Conservation (phyloP, 2,329 filamentous ascomycete genomes). For the Fusarium proliferatum region DNA sequence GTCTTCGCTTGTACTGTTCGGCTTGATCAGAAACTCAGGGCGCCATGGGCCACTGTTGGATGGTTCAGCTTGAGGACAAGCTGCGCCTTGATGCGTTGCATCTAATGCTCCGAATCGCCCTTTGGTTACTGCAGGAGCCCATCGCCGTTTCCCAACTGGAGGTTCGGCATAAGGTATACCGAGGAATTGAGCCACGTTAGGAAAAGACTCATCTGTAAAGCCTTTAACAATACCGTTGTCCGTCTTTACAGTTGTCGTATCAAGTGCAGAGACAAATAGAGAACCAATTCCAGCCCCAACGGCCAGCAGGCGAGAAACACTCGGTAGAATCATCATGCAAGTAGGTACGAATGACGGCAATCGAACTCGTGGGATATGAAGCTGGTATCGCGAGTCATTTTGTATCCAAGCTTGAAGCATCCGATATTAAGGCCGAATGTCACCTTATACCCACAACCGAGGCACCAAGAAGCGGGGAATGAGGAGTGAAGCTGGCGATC, state of each 20-base stretch:
- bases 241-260: not conserved
- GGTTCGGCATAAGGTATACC: slow-evolving; percentile 14
- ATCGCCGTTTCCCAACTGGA: not conserved
- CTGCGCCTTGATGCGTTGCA: not conserved
- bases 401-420: not conserved
- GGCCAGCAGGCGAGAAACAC: not conserved
- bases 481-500: not conserved
- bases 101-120: not conserved
- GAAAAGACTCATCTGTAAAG: not conserved
- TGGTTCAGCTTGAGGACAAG: slow-evolving; percentile 15
- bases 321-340: not conserved
- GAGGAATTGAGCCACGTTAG: slow-evolving; percentile 8
- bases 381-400: not conserved
- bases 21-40: slow-evolving; percentile 13
- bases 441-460: not conserved
- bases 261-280: not conserved
- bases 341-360: fast-evolving
- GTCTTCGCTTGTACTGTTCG: slow-evolving; percentile 7
- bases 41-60: not conserved
- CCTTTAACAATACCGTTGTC: not conserved
- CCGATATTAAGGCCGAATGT: not conserved
- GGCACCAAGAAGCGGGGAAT: not conserved
- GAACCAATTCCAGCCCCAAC: not conserved
- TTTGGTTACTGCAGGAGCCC: not conserved
- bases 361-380: not conserved